Evolutionary conservation across 352 stramenopile genomes (phyloP).

Genomic region (Pilasporangium apinafurcum): DNA sequence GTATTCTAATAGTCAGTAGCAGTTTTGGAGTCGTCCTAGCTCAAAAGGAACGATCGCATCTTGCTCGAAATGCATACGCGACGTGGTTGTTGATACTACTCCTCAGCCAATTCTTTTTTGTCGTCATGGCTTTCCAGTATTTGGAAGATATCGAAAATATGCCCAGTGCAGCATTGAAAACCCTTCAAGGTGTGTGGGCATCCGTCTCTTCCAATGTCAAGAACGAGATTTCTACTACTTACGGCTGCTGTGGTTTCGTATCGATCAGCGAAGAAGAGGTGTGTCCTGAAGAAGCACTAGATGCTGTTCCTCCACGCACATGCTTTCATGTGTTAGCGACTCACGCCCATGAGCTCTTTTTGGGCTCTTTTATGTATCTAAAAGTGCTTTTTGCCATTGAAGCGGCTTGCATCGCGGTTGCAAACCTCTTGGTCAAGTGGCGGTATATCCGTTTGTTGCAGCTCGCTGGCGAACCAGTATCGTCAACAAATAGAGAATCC

Average conservation of each 20-base stretch:
- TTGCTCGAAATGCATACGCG: conserved; percentile 21
- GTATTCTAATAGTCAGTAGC: conserved; percentile 13
- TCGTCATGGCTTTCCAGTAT: conserved; percentile 26
- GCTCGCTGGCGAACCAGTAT: conserved; percentile 15
- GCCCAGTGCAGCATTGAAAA: conserved; percentile 14
- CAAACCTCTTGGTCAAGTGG: conserved; percentile 51
- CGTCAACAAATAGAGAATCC: conserved; percentile 1
- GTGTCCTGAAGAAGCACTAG: conserved; percentile 46
- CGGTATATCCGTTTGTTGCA: conserved; percentile 29
- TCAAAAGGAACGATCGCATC: conserved; percentile 16
- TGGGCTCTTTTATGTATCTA: conserved; percentile 28
- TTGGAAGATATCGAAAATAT: conserved; percentile 29
- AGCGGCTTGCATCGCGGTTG: conserved; percentile 20
- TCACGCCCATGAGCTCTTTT: conserved; percentile 25
- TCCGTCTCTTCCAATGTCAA: conserved; percentile 9
- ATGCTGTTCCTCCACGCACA: conserved; percentile 22
- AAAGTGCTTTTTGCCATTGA: conserved; percentile 25
- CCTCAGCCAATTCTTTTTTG: conserved; percentile 22
- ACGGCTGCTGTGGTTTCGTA: conserved; percentile 51
- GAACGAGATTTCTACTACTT: conserved; percentile 23
- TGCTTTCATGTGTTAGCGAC: conserved; percentile 20
- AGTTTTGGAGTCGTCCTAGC: conserved; percentile 17
- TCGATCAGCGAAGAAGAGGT: conserved; percentile 18
- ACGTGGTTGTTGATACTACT: conserved; percentile 18
- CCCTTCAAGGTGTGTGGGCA: conserved; percentile 21